Evolutionary conservation across 139 green algal species (phyloP).

Genomic region (Chlorella sp.): DNA sequence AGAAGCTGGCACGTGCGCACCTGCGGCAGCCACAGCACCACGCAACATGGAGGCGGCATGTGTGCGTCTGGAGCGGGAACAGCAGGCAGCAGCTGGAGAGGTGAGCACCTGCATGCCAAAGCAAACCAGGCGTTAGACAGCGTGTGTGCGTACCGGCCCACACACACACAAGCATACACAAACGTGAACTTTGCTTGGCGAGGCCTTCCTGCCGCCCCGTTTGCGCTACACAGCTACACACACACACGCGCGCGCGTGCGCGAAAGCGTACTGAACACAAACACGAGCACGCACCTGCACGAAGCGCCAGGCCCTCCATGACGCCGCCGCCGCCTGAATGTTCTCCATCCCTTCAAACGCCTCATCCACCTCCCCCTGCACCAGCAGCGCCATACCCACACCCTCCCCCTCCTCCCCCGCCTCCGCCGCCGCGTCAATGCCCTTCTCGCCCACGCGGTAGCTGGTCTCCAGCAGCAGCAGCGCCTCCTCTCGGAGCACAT

Average conservation of each 20-base stretch:
- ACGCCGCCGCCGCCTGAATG: constrained; percentile 24
- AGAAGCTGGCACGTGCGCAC: constrained; percentile 27
- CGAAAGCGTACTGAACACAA: neutral
- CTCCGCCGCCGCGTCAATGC: constrained; percentile 20
- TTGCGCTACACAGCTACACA: neutral
- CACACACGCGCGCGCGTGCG: neutral
- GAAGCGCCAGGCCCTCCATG: constrained; percentile 43
- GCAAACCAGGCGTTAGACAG: neutral
- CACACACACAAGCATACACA: no score
- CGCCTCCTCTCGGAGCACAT: constrained; percentile 2
- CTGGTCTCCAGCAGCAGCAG: constrained; percentile 21
- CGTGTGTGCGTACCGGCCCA: no score
- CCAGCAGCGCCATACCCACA: neutral
- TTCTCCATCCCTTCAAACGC: constrained; percentile 3
- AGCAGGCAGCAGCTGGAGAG: neutral
- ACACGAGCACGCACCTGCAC: constrained; percentile 23
- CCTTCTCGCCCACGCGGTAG: constrained; percentile 33
- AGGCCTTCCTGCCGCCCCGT: neutral
- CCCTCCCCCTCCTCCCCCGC: neutral
- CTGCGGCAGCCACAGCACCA: constrained; percentile 5
- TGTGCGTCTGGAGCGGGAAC: no score
- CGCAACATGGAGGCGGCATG: no score
- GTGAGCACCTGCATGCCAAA: neutral
- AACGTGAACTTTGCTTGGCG: neutral
- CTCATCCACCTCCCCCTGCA: neutral